Base-by-base conservation (phyloP, 2,329 filamentous ascomycete species). In the Alternaria ventricosa region DNA sequence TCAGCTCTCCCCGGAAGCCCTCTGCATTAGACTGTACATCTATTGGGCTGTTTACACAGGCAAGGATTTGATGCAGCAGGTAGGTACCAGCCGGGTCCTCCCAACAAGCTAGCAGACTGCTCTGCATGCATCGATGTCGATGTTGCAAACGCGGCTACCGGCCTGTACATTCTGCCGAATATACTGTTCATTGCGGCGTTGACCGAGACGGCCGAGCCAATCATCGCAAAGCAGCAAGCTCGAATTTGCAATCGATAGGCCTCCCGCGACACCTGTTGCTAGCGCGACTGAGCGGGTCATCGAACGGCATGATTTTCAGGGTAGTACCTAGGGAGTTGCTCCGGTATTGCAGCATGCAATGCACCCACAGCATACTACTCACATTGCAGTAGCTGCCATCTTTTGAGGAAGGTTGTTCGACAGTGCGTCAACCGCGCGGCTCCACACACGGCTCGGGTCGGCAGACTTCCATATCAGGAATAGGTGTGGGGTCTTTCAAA, bases 381-480 rank as follows among this genome's bases (percentile, higher is more conserved):
- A 36, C 27, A 44, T 28, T 50, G 36, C 55, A 61, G 46, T 57
- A 51, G 47, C 44, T 20, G 33, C 15, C 27, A 22, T 30, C 33
- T 23, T 44, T 60, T 55, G 25, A 18, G 54, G 60, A 63, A 63
- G 27, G 28, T 55, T 54, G 30, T 49, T 25, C 44, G 45, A 60
- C 41, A 59, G 28, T 28, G 36, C 62, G 55, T 50, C 61, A 66
- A 45, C 61, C 64, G 64, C 64, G 63, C 63, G 63, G 60, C 55
- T 65, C 58, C 50, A 54, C 27, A 61, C 55, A 57, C 63, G 63
- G 63, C 63, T 65, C 60, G 55, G 60, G 50, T 65, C 63, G 55
- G 63, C 41, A 53, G 45, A 63, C 50, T 43, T 58, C 60, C 59
- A 13, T 22, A 53, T 60, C 15, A 43, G 58, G 55, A 49, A 56